Conservation (phyloP, 129 eudicot genomes). For the Heracleum sosnowskyi region DNA sequence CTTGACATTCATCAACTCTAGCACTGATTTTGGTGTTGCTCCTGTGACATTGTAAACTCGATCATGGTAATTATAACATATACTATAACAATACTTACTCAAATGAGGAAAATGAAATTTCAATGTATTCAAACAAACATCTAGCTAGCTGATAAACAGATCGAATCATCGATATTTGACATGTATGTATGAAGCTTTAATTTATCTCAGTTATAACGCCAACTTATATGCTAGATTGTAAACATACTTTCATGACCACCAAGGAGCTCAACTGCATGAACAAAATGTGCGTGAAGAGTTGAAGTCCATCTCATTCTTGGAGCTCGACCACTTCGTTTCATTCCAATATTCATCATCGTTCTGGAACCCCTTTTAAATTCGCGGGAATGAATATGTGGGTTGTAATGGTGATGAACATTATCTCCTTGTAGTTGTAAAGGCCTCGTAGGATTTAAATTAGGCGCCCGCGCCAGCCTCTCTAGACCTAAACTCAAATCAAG, state of each 20-base stretch:
- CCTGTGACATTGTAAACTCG: slow-evolving; percentile 17
- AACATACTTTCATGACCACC: slow-evolving; percentile 94
- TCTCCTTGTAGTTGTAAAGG: slow-evolving; percentile 11
- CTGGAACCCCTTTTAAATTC: slow-evolving; percentile 63
- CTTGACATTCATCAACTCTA: slow-evolving; percentile 26
- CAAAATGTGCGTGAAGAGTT: slow-evolving; percentile 84
- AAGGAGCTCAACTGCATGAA: slow-evolving; percentile 92
- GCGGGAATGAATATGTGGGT: slow-evolving; percentile 38
- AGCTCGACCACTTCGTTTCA: slow-evolving; percentile 58
- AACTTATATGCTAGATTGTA: background rate
- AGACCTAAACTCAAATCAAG: slow-evolving; percentile 55
- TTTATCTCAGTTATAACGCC: too few species aligned
- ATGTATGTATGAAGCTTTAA: background rate
- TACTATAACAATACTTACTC: too few species aligned
- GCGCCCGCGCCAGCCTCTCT: slow-evolving; percentile 20
- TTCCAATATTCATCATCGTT: slow-evolving; percentile 28
- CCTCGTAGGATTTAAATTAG: slow-evolving; percentile 2
- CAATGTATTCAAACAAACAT: background rate
- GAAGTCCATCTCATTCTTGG: slow-evolving; percentile 99
- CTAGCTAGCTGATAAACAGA: too few species aligned
- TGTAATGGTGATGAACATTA: slow-evolving; percentile 14
- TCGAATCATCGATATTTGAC: background rate
- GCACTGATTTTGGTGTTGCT: slow-evolving; percentile 31
- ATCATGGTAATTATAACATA: too few species aligned
- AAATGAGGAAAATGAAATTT: background rate